A percentile compares a stretch with the other conserved stretches of the same genome.
Conservation (phyloP, 2,329 filamentous ascomycete genomes). For the Intubia oerlemansii region DNA sequence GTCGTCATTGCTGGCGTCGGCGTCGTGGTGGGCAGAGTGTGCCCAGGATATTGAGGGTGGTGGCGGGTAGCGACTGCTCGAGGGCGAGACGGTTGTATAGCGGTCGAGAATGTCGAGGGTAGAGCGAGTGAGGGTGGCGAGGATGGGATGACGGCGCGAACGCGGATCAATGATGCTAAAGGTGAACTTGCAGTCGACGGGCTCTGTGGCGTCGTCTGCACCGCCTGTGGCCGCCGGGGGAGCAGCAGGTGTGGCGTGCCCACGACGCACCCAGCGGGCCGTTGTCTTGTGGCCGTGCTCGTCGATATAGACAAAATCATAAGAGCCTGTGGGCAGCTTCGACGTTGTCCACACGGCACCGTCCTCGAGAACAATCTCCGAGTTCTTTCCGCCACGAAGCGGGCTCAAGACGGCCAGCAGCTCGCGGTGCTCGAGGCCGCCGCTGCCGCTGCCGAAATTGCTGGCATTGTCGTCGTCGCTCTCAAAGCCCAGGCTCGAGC, state of each 20-base stretch:
- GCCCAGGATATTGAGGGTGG: slow-evolving; percentile 17
- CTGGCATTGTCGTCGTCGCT: too few relatives aligned
- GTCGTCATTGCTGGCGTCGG: slow-evolving; percentile 9
- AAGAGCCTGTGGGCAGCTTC: slow-evolving; percentile 32
- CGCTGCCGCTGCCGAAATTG: slow-evolving; percentile 9
- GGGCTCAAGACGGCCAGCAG: slow-evolving; percentile 50
- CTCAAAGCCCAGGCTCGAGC: slow-evolving; percentile 12
- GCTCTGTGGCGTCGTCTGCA: not conserved
- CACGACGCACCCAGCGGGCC: slow-evolving; percentile 46
- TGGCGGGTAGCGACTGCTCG: slow-evolving; percentile 22
- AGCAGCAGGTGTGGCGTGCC: slow-evolving; percentile 4
- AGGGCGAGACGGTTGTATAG: slow-evolving; percentile 34
- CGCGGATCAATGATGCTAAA: slow-evolving; percentile 58
- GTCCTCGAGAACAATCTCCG: slow-evolving; percentile 45
- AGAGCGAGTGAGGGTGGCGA: slow-evolving; percentile 42
- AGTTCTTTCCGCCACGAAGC: slow-evolving; percentile 28
- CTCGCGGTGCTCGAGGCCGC: slow-evolving; percentile 16
- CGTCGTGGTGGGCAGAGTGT: slow-evolving; percentile 8
- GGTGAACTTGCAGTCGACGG: slow-evolving; percentile 36
- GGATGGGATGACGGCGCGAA: slow-evolving; percentile 49
- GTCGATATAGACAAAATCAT: slow-evolving; percentile 42
- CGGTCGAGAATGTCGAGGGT: slow-evolving; percentile 48
- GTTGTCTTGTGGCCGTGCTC: slow-evolving; percentile 34
- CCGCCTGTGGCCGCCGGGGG: not conserved
- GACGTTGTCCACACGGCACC: slow-evolving; percentile 36